A percentile compares a stretch with the other conserved stretches of the same genome.
phyloP scores from a whole-genome alignment of 371 early-diverging fungal genomes.

The Lichtheimia hyalospora region DNA sequence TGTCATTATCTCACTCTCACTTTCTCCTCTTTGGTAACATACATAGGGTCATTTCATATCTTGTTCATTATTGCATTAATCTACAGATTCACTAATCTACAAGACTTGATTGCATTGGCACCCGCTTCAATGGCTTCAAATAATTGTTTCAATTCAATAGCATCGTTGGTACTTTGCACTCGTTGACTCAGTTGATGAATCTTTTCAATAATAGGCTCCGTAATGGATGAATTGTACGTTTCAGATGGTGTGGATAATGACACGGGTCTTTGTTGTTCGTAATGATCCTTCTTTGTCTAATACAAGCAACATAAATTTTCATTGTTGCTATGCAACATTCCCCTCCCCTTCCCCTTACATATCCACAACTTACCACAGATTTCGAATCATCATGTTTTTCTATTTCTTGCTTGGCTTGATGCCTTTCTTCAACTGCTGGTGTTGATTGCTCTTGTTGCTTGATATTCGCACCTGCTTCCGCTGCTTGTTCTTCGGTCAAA shows the following conservation, averaged over 20 bases:
- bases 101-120: constrained; percentile 31
- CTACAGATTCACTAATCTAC: neutral
- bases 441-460: neutral
- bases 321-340: no score
- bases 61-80: no score
- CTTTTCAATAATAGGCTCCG: constrained; percentile 1
- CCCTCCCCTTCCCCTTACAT: no score
- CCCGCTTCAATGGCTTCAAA: constrained; percentile 36
- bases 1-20: no score
- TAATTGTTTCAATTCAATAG: constrained; percentile 16
- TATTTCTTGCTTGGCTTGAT: neutral
- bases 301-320: no score
- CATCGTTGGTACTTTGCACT: constrained; percentile 19
- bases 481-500: constrained; percentile 23
- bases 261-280: no score
- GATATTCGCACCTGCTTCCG: neutral
- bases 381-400: neutral
- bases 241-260: neutral
- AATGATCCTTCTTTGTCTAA: no score
- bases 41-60: no score
- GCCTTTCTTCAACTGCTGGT: neutral
- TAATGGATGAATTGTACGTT: neutral
- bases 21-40: no score
- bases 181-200: constrained; percentile 12
- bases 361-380: no score